phyloP scores from a whole-genome alignment of 2,329 filamentous ascomycete genomes.

The Aspergillus cejpii region DNA sequence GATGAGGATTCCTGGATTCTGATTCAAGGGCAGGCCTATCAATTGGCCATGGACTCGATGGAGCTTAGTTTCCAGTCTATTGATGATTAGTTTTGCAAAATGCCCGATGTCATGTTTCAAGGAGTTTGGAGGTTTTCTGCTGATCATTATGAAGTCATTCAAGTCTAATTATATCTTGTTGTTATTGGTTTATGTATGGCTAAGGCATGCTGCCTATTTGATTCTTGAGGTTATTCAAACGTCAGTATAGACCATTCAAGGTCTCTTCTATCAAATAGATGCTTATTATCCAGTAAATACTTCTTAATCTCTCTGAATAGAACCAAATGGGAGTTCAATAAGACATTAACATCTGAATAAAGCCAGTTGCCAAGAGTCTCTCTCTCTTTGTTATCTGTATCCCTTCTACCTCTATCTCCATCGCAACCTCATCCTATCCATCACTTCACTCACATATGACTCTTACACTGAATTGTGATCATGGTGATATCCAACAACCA shows the following conservation, averaged over 20 bases:
- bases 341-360: background rate
- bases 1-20: constrained; percentile 7
- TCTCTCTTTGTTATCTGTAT: background rate
- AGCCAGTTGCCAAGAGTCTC: background rate
- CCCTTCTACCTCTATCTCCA: background rate
- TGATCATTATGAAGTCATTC: background rate
- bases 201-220: too few species aligned
- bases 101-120: background rate
- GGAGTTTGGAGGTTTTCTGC: background rate
- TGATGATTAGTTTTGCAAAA: background rate
- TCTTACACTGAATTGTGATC: constrained; percentile 7
- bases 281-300: too few species aligned
- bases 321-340: background rate
- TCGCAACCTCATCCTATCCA: too few species aligned
- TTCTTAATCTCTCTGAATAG: too few species aligned
- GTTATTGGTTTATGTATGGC: too few species aligned
- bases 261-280: too few species aligned
- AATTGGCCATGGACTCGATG: constrained; percentile 2
- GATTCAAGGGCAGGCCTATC: constrained; percentile 1
- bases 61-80: background rate
- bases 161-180: background rate
- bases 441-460: background rate
- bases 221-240: too few species aligned
- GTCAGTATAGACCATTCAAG: too few species aligned
- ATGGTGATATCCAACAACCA: constrained; percentile 25